Evolutionary conservation across 163 green algal species (phyloP).

Genomic region (Scenedesmus sp.): DNA sequence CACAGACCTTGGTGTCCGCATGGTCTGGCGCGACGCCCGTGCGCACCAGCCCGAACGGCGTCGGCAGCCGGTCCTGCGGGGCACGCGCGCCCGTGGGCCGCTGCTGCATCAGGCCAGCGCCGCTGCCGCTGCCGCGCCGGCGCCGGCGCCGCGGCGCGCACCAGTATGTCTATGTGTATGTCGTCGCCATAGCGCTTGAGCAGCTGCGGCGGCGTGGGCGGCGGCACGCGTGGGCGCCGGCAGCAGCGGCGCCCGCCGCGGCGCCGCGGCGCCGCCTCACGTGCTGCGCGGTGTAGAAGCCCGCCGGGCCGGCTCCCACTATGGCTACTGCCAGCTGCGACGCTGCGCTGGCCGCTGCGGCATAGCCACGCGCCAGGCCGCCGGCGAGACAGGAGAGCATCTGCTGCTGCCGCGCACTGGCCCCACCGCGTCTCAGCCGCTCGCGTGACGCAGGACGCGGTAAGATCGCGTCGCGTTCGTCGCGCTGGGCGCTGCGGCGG

Average conservation of each 20-base stretch:
- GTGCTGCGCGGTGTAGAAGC: constrained; percentile 83
- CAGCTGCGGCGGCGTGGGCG: constrained; percentile 72
- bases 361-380: too few species aligned
- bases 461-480: too few species aligned
- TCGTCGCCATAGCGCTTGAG: constrained; percentile 69
- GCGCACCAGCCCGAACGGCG: constrained; percentile 93
- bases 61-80: constrained; percentile 86
- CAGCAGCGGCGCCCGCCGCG: not conserved
- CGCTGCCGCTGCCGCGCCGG: too few species aligned
- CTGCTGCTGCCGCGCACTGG: too few species aligned
- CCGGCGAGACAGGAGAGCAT: too few species aligned
- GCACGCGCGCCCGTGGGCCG: too few species aligned
- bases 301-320: constrained; percentile 87
- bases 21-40: constrained; percentile 98
- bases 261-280: constrained; percentile 39
- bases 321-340: constrained; percentile 73
- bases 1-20: constrained; percentile 89
- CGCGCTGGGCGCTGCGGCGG: too few species aligned
- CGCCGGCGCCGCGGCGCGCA: constrained; percentile 43
- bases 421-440: too few species aligned
- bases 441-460: too few species aligned
- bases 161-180: constrained; percentile 66
- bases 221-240: too few species aligned
- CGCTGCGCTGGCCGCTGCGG: too few species aligned
- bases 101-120: too few species aligned